phyloP scores from a whole-genome alignment of 352 stramenopile species.

The Phytophthora pisi region DNA sequence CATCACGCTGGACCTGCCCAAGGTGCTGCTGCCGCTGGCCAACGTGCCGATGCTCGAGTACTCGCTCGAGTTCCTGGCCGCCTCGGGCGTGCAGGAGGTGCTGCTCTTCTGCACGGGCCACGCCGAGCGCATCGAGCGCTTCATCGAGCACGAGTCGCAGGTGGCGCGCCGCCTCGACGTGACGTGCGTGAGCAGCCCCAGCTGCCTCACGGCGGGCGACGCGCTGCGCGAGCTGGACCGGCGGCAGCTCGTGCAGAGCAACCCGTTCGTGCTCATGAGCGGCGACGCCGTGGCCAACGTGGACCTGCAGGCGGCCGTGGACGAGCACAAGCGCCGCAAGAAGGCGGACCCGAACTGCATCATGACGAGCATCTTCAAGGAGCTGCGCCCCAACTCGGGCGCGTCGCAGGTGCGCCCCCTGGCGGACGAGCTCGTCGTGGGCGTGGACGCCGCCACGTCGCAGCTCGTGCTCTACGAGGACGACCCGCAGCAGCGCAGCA shows the following conservation, averaged over 20 bases:
- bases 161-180: conserved; percentile 66
- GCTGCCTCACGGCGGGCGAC: conserved; percentile 92
- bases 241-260: conserved; percentile 93
- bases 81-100: conserved; percentile 94
- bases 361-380: conserved; percentile 96
- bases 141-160: conserved; percentile 69
- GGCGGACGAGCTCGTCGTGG: conserved; percentile 81
- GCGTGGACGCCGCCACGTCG: conserved; percentile 71
- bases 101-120: conserved; percentile 94
- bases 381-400: conserved; percentile 70
- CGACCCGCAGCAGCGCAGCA: conserved; percentile 55
- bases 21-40: conserved; percentile 95
- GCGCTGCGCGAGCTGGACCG: conserved; percentile 97
- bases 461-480: conserved; percentile 90
- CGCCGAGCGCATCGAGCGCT: conserved; percentile 86
- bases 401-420: conserved; percentile 67
- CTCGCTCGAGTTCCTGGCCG: conserved; percentile 95
- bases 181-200: conserved; percentile 77
- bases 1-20: conserved; percentile 87
- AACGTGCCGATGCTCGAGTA: conserved; percentile 98
- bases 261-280: conserved; percentile 97
- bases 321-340: conserved; percentile 79
- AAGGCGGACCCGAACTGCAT: conserved; percentile 93
- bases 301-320: conserved; percentile 79
- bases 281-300: conserved; percentile 98